Evolutionary conservation across 306 rosid genomes (phyloP), one percentile per base, ranked within the genome.

Genomic region (Begonia peltatifolia): DNA sequence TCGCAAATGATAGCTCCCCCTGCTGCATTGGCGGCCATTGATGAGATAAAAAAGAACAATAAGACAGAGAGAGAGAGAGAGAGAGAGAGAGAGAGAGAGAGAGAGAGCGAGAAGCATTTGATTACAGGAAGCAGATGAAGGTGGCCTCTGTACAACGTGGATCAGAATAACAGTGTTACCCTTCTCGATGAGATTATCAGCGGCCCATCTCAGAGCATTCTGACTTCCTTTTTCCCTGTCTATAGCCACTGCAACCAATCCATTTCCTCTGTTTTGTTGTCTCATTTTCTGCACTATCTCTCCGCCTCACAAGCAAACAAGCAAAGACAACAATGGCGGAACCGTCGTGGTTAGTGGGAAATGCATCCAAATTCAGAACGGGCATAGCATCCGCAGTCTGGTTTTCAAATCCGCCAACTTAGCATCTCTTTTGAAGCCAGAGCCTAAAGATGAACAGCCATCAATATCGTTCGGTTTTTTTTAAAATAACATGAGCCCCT

Each of bases 141-240:
- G 47, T 14, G 75, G 6, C 47, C 53, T 46, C 12, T 69, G 84
- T 67, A 76, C 64, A 49, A 83, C 96, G 59, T 92, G 94, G 35
- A 89, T 73, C 13, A 89, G 74, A 70, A 85, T 25, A 42, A 89
- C 67, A 52, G 79, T 76, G 76, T 80, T 84, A 62, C 95, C 93
- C 44, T 55, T 80, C 41, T 55, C 6, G 35, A 89, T 71, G 60
- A 89, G 65, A 65, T 54, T 71, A 50, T 89, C 97, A 49, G 80
- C 87, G 11, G 95, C 93, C 95, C 95, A 89, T 71, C 73, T 78
- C 35, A 89, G 76, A 64, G 97, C 95, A 5, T 62, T 56, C 60
- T 77, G 83, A 60, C 95, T 89, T 11, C 97, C 93, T 73, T 85
- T 84, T 11, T 89, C 93, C 63, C 75, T 80, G 62, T 82, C 94